phyloP scores from a whole-genome alignment of 257 asterid species.

The Nicotiana noctiflora region DNA sequence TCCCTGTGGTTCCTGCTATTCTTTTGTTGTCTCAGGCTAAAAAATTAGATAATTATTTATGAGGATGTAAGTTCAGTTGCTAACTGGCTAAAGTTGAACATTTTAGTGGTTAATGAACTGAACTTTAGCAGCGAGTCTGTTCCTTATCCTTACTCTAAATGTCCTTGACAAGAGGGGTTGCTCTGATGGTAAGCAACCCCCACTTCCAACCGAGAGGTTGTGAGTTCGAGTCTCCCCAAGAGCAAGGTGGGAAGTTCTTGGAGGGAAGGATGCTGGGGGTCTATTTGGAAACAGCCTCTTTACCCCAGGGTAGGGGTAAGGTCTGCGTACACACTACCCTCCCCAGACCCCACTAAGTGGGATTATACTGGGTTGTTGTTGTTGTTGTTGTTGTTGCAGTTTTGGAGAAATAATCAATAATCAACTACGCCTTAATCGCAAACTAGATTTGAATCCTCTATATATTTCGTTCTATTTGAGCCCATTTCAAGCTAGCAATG shows the following conservation, averaged over 20 bases:
- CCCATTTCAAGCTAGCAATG: not conserved
- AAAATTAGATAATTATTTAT: not conserved
- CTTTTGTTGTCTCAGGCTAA: not conserved
- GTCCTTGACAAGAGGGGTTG: no score
- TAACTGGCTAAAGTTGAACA: not conserved
- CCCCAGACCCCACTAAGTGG: no score
- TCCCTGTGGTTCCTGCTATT: not conserved
- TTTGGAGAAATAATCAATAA: not conserved
- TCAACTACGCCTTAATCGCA: not conserved
- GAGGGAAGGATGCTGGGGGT: no score
- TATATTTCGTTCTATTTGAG: not conserved
- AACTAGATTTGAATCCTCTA: not conserved
- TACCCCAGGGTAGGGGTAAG: no score
- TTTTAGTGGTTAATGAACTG: not conserved
- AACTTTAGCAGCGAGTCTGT: not conserved
- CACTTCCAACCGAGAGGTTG: no score
- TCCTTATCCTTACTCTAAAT: not conserved
- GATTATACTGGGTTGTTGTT: no score
- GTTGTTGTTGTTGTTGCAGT: no score
- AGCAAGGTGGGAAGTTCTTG: no score
- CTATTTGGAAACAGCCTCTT: no score
- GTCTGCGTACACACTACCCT: no score
- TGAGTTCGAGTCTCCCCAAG: no score
- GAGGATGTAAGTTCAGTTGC: not conserved
- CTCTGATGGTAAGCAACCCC: no score